Evolutionary conservation across 805 yeast species (phyloP).

Genomic region (Saccharomycopsis lassenensis): DNA sequence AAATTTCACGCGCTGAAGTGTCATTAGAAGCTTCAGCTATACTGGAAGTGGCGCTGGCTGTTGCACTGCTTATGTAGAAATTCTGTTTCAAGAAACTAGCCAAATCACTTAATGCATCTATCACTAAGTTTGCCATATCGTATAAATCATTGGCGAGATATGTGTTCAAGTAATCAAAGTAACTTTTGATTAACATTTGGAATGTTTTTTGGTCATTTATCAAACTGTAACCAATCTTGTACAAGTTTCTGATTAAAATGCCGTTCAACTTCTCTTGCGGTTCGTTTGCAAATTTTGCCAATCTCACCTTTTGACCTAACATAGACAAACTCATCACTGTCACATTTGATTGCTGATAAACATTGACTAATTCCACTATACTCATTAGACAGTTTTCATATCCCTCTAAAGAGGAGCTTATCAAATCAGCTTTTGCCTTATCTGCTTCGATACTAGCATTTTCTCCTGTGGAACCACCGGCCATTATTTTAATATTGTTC

Average conservation of each 20-base stretch:
- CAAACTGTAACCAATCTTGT: slow-evolving; percentile 6
- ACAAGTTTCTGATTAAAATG: slow-evolving; percentile 11
- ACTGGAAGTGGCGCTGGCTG: no score
- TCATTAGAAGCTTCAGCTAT: no score
- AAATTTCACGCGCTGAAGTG: no score
- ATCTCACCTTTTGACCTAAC: slow-evolving; percentile 52
- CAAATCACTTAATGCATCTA: slow-evolving; percentile 38
- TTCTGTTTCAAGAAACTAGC: slow-evolving; percentile 23
- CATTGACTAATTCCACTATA: slow-evolving; percentile 51
- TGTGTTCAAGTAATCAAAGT: slow-evolving; percentile 37
- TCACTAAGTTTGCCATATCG: slow-evolving; percentile 30
- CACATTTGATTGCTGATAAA: slow-evolving; percentile 60
- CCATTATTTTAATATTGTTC: no score
- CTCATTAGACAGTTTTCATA: slow-evolving; percentile 64
- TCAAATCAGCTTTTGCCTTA: slow-evolving; percentile 27
- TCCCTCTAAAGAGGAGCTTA: slow-evolving; percentile 27
- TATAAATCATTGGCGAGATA: slow-evolving; percentile 34
- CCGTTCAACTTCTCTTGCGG: slow-evolving; percentile 55
- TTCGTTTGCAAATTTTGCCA: slow-evolving; percentile 44
- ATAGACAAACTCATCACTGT: slow-evolving; percentile 72
- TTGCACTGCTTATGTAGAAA: no score
- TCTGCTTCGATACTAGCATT: no score
- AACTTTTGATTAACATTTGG: slow-evolving; percentile 41
- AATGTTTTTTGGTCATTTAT: slow-evolving; percentile 12
- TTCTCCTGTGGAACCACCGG: no score